Base-by-base conservation (phyloP, 192 early-diverging fungal species). In the Backusella psychrophila region DNA sequence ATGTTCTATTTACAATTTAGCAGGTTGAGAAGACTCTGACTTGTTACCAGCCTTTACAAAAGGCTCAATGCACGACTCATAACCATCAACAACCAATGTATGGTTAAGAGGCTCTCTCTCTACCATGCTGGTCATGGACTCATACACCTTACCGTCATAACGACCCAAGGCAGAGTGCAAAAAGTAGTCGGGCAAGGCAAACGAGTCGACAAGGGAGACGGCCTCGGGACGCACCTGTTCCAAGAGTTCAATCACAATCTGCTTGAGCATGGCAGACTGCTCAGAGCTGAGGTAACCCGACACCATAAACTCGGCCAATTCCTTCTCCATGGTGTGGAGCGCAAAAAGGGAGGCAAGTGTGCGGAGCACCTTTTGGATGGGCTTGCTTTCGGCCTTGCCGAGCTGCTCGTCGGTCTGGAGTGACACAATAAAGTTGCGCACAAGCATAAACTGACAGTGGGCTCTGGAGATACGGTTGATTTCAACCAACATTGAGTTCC, bases 131-230 rank as follows among this genome's bases (percentile, higher is more conserved):
- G 92, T 85, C 82, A 93, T 90, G 73, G 86, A 81, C 74, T 94
- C 94, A 52, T 97, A 97, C 23, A 94, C 91, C 72, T 90, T 87
- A 66, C 94, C 94, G 73, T 94, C 93, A 59, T 84, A 88, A 29
- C 91, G 83, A 21, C 92, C 95, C 42, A 97, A 80, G 11, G 93
- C 90, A 52, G 91, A 92, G 84, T 94, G 89, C 19, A 97, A 85
- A 42, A 86, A 81, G 71, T 92, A 91, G 53, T 97, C 95, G 0
- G 92, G 87, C 34, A 94, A 80, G 19, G 87, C 88, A 84, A 93
- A 95, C 0, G 94, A 88, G 52, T 97, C 95, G 21, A 94, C 93
- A 14, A 97, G 85, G 0, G 91, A 84, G 21, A 97, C 88, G 15
- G 93, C 93, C 77, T 97, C 88, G 66, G 87, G 89, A 14, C 94